Conservation (phyloP, 768 basidiomycete species). For the Sutorius australiensis region DNA sequence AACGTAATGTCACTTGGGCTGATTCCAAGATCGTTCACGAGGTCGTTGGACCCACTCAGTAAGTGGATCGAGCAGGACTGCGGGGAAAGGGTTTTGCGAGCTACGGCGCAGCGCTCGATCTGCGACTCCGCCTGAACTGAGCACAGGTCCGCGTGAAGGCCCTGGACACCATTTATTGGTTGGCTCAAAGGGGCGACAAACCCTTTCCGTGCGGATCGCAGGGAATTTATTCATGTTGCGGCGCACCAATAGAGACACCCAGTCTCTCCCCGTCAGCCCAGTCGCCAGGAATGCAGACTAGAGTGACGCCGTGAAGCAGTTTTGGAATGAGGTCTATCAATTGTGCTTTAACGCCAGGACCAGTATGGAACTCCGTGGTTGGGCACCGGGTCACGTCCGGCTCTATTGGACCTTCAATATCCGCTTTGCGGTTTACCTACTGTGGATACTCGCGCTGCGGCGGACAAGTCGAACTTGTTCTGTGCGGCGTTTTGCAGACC, state of each 20-base stretch:
- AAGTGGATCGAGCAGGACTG: slow-evolving; percentile 63
- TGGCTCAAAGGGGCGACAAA: slow-evolving; percentile 17
- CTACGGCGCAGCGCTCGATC: slow-evolving; percentile 47
- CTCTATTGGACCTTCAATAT: slow-evolving; percentile 12
- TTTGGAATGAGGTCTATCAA: slow-evolving; percentile 21
- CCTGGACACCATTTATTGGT: slow-evolving; percentile 37
- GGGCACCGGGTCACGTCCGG: not conserved
- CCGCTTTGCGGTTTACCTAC: slow-evolving; percentile 21
- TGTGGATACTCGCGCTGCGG: slow-evolving; percentile 7
- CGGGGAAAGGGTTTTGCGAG: slow-evolving; percentile 57
- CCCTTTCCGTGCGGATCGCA: slow-evolving; percentile 28
- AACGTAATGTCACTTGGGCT: slow-evolving; percentile 55
- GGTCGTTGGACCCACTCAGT: slow-evolving; percentile 66
- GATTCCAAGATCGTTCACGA: slow-evolving; percentile 53
- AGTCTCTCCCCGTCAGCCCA: slow-evolving; percentile 20
- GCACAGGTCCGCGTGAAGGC: slow-evolving; percentile 41
- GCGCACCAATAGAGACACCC: slow-evolving; percentile 13
- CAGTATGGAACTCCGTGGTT: slow-evolving; percentile 6
- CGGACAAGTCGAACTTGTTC: slow-evolving; percentile 2
- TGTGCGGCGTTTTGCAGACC: not conserved
- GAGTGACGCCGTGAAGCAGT: slow-evolving; percentile 21
- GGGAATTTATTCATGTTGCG: slow-evolving; percentile 32
- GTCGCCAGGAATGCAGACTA: slow-evolving; percentile 20
- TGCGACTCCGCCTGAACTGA: slow-evolving; percentile 45
- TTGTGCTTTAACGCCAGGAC: slow-evolving; percentile 12